A percentile compares a stretch with the other conserved stretches of the same genome.
Evolutionary conservation across 495 filamentous ascomycete species (phyloP).

Genomic region (Durotheca rogersii): DNA sequence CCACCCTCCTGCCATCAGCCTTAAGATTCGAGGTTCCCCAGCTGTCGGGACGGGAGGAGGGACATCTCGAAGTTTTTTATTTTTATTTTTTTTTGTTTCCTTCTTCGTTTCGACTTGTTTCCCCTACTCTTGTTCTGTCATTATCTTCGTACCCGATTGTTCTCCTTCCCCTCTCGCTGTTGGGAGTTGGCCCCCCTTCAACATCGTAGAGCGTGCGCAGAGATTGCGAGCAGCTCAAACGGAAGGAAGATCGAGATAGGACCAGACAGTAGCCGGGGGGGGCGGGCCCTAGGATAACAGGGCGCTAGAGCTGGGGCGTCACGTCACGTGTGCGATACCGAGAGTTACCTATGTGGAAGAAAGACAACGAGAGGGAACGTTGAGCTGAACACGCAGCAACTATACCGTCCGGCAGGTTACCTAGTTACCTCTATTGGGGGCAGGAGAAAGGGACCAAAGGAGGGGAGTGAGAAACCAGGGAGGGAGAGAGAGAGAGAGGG

Average conservation of each 20-base stretch:
- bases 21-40: slow-evolving; percentile 31
- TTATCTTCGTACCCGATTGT: not conserved
- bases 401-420: too few species aligned
- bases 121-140: not conserved
- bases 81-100: not conserved
- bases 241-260: not conserved
- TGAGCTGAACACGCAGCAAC: too few species aligned
- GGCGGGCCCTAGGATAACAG: too few species aligned
- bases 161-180: too few species aligned
- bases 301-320: not conserved
- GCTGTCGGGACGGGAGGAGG: slow-evolving; percentile 11
- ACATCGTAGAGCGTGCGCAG: not conserved
- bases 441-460: too few species aligned
- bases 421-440: too few species aligned
- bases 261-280: too few species aligned
- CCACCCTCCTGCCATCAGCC: slow-evolving; percentile 16
- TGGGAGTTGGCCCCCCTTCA: too few species aligned
- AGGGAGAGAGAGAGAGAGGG: not conserved
- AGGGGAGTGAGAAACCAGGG: too few species aligned
- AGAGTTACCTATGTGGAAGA: too few species aligned
- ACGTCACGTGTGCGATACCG: slow-evolving; percentile 23
- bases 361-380: too few species aligned
- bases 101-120: not conserved
- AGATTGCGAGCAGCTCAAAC: not conserved
- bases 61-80: slow-evolving; percentile 1